Evolutionary conservation across 2,329 filamentous ascomycete species (phyloP), one percentile per base, ranked within the genome.

Genomic region (Remersonia thermophila): DNA sequence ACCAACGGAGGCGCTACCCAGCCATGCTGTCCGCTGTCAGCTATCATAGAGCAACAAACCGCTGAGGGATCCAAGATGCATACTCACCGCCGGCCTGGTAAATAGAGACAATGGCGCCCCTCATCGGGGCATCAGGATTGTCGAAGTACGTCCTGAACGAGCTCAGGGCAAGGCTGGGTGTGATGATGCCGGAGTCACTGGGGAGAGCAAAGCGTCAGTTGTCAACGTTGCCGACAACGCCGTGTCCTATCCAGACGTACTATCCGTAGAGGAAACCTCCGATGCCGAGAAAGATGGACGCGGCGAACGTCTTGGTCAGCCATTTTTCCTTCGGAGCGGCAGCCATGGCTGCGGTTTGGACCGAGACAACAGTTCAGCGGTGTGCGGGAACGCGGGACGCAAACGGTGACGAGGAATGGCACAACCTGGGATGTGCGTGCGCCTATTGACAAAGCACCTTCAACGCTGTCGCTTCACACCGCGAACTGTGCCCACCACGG

Each of bases 151-250:
- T 31, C 8, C 55, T 34, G 26, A 62, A 62, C 0, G 58, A 58
- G 3, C 40, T 47, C 17, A 62, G 41, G 1, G 58, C 59, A 3
- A 62, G 41, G 35, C 56, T 61, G 1, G 59, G 59, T 0, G 59
- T 62, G 32, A 62, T 61, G 34, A 62, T 62, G 3, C 59, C 59
- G 4, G 59, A 62, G 40, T 62, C 59, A 36, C 59, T 61, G 32
- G 28, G 35, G 34, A 32, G n/a, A n/a, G n/a, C 20, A 6, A 6
- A 9, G 9, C 18, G 12, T 6, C 23, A 28, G 12, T 14, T n/a
- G 6, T 30, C 13, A 30, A 12, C 15, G 16, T 14, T 11, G 13
- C 8, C 3, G 39, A 34, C 5, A 39, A 33, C 15, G 39, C 30
- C 7, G 23, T 9, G 14, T n/a, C n/a, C 7, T 9, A 30, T 8